Evolutionary conservation across 1,284 basidiomycete genomes (phyloP).

Genomic region (Leccinum griseonigrum): DNA sequence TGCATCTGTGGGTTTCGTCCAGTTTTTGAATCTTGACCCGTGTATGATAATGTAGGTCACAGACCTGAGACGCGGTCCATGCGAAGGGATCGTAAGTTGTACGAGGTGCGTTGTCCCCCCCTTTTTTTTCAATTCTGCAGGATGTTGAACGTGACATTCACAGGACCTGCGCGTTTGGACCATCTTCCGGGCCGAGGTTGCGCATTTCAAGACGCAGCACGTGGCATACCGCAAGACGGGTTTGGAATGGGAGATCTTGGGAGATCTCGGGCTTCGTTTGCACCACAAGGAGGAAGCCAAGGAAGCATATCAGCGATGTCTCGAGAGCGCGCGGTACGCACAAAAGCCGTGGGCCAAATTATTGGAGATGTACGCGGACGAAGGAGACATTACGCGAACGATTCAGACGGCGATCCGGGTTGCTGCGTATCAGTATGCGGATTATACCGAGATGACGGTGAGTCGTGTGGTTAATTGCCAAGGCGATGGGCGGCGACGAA

Average conservation of each 20-base stretch:
- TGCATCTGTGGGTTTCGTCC: neutral
- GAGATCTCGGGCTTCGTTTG: constrained; percentile 87
- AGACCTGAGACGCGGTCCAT: neutral
- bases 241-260: constrained; percentile 97
- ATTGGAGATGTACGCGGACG: constrained; percentile 93
- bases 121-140: neutral
- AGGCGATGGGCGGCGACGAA: neutral
- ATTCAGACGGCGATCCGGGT: constrained; percentile 91
- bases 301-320: constrained; percentile 93
- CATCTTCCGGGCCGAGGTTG: constrained; percentile 98
- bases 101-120: constrained; percentile 67
- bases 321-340: constrained; percentile 84
- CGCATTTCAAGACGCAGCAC: constrained; percentile 97
- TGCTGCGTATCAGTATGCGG: constrained; percentile 88
- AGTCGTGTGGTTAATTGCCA: constrained; percentile 26
- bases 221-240: constrained; percentile 97
- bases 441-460: constrained; percentile 83
- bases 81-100: constrained; percentile 43
- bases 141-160: neutral
- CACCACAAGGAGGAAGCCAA: constrained; percentile 98
- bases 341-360: constrained; percentile 91
- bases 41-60: neutral
- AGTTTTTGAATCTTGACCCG: neutral
- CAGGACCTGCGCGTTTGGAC: constrained; percentile 98
- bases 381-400: constrained; percentile 87